Evolutionary conservation across 306 rosid genomes (phyloP), one percentile per base, ranked within the genome.

Genomic region (Vigna angularis): DNA sequence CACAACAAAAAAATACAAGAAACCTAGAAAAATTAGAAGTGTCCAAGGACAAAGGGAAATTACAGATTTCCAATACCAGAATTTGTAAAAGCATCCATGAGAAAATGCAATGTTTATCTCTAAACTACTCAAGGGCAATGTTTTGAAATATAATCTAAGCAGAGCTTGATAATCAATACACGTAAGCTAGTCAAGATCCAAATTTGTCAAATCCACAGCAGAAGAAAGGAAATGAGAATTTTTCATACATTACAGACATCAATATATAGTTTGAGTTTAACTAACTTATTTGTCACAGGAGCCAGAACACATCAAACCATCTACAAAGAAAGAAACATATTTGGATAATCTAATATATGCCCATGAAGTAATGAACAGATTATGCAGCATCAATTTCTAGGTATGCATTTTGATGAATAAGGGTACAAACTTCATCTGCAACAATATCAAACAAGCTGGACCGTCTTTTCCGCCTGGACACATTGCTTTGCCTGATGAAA

Each of bases 381-480:
- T 49, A 34, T 70, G 72, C 1, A 50, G 79, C 47, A 67, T 74
- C 32, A 66, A 59, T 63, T 51, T 18, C 52, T 64, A 18, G 50
- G 28, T 76, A 48, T 61, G 72, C 76, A 66, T 53, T 7, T 30
- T 40, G 50, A 83, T 13, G 82, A 51, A 83, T 45, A 85, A 70
- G 69, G 61, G 81, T 70, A 91, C 95, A 88, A 79, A 93, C 99
- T 75, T 95, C 98, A 80, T 93, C 99, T 55, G 97, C 91, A 9
- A 91, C 81, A 44, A 95, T 95, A 83, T 95, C 99, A 73, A 95
- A 95, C 81, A 95, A 79, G 90, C 99, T 95, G 84, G 99, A 91
- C 45, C 99, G 99, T 85, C 98, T 87, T 73, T 95, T 95, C 78
- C 97, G 86, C 86, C 99, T 87, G 55, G 97, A 91, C 64, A 91